phyloP scores from a whole-genome alignment of 2,329 filamentous ascomycete genomes.

The Esteya vermicola region DNA sequence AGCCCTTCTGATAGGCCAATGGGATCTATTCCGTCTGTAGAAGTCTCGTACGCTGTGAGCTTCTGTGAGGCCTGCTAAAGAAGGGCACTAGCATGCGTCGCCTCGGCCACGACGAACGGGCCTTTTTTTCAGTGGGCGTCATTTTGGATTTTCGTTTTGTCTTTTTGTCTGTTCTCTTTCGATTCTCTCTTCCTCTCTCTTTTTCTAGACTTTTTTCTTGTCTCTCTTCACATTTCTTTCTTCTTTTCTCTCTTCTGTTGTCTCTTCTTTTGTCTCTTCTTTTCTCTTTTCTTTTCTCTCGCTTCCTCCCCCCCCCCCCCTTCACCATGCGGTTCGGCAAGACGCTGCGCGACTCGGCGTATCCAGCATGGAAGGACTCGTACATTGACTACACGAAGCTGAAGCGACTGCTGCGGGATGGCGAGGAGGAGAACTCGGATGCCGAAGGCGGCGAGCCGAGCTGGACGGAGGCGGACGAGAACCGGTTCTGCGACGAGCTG shows the following conservation, averaged over 20 bases:
- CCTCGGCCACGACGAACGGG: too few relatives aligned
- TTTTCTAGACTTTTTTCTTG: too few relatives aligned
- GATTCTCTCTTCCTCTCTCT: too few relatives aligned
- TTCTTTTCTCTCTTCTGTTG: background rate
- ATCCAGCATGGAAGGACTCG: slow-evolving; percentile 78
- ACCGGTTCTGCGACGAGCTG: slow-evolving; percentile 84
- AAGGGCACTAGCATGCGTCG: too few relatives aligned
- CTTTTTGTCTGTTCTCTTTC: too few relatives aligned
- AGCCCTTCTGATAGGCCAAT: slow-evolving; percentile 4
- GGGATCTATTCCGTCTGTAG: too few relatives aligned
- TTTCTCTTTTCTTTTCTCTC: background rate
- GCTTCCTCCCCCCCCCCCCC: background rate
- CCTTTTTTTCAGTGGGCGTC: too few relatives aligned
- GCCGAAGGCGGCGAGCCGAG: slow-evolving; percentile 4
- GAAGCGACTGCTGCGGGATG: slow-evolving; percentile 76
- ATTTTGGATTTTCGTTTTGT: too few relatives aligned
- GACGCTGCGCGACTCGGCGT: slow-evolving; percentile 66
- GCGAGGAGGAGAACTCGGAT: slow-evolving; percentile 40
- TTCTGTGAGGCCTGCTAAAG: too few relatives aligned
- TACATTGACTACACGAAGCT: slow-evolving; percentile 95
- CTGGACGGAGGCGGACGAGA: slow-evolving; percentile 93
- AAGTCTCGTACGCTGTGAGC: too few relatives aligned
- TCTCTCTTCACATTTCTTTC: too few relatives aligned
- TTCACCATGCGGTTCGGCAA: slow-evolving; percentile 76
- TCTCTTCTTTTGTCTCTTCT: background rate